A percentile compares a stretch with the other conserved stretches of the same genome.
Conservation (phyloP, 2,329 filamentous ascomycete species). For the Tolypocladium ovalisporum region DNA sequence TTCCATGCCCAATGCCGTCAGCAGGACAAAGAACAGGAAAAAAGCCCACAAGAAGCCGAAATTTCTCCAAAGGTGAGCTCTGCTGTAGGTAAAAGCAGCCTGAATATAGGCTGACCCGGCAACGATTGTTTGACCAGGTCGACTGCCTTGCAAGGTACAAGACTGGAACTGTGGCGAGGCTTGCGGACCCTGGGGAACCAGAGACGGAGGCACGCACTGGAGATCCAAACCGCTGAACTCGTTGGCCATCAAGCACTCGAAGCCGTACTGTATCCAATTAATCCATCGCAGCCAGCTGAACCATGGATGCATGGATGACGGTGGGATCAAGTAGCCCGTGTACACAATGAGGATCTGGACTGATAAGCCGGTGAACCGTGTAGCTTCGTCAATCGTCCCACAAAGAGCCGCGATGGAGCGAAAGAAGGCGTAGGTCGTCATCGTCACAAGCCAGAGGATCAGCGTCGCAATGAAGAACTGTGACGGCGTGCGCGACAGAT, state of each 20-base stretch:
- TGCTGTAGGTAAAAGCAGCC: constrained; percentile 41
- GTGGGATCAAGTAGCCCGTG: constrained; percentile 54
- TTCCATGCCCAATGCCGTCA: constrained; percentile 64
- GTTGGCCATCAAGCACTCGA: constrained; percentile 57
- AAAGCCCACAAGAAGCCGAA: constrained; percentile 72
- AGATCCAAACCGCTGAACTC: constrained; percentile 48
- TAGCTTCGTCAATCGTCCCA: constrained; percentile 50
- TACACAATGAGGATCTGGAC: constrained; percentile 57
- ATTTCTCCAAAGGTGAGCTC: constrained; percentile 59
- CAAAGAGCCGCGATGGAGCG: constrained; percentile 48
- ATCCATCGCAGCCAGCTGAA: constrained; percentile 65
- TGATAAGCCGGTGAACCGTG: constrained; percentile 43
- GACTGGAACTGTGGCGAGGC: constrained; percentile 30
- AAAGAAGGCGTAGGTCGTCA: constrained; percentile 48
- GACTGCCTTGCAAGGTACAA: constrained; percentile 39
- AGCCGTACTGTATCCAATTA: constrained; percentile 56
- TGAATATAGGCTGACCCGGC: constrained; percentile 44
- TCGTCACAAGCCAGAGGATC: constrained; percentile 47
- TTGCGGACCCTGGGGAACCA: constrained; percentile 38
- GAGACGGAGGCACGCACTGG: constrained; percentile 44
- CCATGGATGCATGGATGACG: constrained; percentile 39
- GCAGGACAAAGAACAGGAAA: constrained; percentile 58
- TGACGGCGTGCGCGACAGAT: constrained; percentile 53
- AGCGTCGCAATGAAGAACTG: constrained; percentile 57
- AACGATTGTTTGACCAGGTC: constrained; percentile 34